Percentiles rank a stretch among this genome's conserved stretches.
These are phyloP conservation scores for Ambrosia trifida DNA, from an alignment of 129 eudicot species.

Conservation along the genomic window DNA sequence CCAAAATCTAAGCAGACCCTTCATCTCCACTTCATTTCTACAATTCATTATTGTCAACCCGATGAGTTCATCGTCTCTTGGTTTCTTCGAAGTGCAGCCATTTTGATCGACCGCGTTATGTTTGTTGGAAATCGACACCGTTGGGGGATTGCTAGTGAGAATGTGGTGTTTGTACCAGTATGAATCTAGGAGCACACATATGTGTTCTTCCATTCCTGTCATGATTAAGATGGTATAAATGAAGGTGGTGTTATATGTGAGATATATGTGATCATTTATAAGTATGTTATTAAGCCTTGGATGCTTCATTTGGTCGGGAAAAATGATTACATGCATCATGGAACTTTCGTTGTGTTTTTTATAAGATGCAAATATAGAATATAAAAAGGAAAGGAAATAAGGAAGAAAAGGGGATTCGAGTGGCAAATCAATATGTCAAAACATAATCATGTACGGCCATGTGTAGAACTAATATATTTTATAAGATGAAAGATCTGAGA, in stretches of 20 bases:
- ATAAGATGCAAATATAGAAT: not conserved
- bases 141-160: slow-evolving; percentile 8
- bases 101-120: not conserved
- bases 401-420: not conserved
- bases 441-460: not conserved
- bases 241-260: not conserved
- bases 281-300: not conserved
- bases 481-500: too few relatives aligned
- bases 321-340: not conserved
- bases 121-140: not conserved
- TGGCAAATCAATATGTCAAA: not conserved
- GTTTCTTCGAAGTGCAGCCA: not conserved
- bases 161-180: slow-evolving; percentile 29
- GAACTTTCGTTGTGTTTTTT: not conserved
- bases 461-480: not conserved
- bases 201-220: slow-evolving; percentile 11
- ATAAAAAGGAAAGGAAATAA: not conserved
- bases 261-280: not conserved
- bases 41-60: slow-evolving; percentile 15
- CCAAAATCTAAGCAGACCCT: slow-evolving; percentile 17
- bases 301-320: not conserved
- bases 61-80: slow-evolving; percentile 6
- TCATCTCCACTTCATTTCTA: slow-evolving; percentile 1
- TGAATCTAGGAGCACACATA: slow-evolving; percentile 20
- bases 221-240: not conserved